Evolutionary conservation across 2,329 filamentous ascomycete species (phyloP).

Genomic region (Hypoxylon sp.): DNA sequence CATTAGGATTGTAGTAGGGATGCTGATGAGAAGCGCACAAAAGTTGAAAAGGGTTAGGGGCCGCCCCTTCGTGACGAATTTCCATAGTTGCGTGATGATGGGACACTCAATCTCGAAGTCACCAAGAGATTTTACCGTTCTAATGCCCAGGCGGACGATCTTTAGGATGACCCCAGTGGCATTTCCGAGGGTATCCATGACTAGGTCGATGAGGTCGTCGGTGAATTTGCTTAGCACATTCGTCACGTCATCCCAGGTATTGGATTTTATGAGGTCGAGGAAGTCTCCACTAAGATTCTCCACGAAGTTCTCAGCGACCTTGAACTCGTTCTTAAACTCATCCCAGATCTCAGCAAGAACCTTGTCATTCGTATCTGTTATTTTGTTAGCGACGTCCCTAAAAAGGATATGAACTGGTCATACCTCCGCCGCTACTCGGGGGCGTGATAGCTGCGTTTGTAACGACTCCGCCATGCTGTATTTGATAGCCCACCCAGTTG

Average conservation of each 20-base stretch:
- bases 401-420: not conserved
- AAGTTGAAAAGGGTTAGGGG: slow-evolving; percentile 1
- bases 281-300: not conserved
- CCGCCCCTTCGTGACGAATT: not conserved
- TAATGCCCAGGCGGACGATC: slow-evolving; percentile 2
- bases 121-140: not conserved
- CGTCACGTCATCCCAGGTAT: slow-evolving; percentile 2
- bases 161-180: not conserved
- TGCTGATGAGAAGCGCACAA: not conserved
- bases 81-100: not conserved
- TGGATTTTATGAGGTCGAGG: slow-evolving; percentile 1
- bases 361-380: not conserved
- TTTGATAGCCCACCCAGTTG: slow-evolving; percentile 3
- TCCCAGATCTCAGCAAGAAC: not conserved
- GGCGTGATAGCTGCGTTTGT: not conserved
- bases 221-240: not conserved
- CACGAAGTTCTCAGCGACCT: not conserved
- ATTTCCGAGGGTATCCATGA: slow-evolving; percentile 1
- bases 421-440: not conserved
- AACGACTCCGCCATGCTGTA: slow-evolving; percentile 2
- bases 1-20: not conserved
- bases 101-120: slow-evolving; percentile 3
- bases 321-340: not conserved
- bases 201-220: not conserved
- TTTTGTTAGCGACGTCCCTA: not conserved